Evolutionary conservation across 2,329 filamentous ascomycete genomes (phyloP).

Genomic region (Penicillium sp.): DNA sequence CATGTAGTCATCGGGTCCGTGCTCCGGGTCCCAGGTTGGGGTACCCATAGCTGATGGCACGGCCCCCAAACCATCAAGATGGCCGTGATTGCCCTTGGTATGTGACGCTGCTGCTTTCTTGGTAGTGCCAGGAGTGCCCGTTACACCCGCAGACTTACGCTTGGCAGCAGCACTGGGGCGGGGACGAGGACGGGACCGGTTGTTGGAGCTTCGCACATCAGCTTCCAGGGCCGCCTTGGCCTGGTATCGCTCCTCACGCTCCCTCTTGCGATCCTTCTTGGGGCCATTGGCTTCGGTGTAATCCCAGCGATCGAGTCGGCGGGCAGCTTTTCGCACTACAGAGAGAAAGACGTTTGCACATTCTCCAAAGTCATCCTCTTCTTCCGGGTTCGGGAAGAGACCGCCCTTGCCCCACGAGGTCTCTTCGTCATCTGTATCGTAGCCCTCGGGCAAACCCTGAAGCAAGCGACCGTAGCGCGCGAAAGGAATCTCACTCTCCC

Average conservation of each 20-base stretch:
- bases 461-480: constrained; percentile 45
- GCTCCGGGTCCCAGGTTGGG: constrained; percentile 26
- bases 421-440: constrained; percentile 49
- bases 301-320: constrained; percentile 48
- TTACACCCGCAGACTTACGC: constrained; percentile 30
- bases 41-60: constrained; percentile 23
- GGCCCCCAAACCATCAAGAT: constrained; percentile 19
- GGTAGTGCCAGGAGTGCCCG: constrained; percentile 19
- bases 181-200: constrained; percentile 21
- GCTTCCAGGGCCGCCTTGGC: constrained; percentile 27
- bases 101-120: constrained; percentile 28
- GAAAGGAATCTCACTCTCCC: constrained; percentile 43
- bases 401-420: constrained; percentile 46
- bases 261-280: constrained; percentile 39
- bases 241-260: constrained; percentile 40
- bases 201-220: constrained; percentile 22
- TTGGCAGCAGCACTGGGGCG: constrained; percentile 28
- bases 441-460: constrained; percentile 44
- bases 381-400: constrained; percentile 41
- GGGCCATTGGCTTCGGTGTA: constrained; percentile 44
- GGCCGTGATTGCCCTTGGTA: constrained; percentile 29
- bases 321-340: constrained; percentile 44
- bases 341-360: constrained; percentile 48
- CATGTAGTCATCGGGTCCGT: constrained; percentile 28
- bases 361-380: constrained; percentile 51